Evolutionary conservation across 495 filamentous ascomycete genomes (phyloP), one percentile per base, ranked within the genome.

Genomic region (Neurospora sp.): DNA sequence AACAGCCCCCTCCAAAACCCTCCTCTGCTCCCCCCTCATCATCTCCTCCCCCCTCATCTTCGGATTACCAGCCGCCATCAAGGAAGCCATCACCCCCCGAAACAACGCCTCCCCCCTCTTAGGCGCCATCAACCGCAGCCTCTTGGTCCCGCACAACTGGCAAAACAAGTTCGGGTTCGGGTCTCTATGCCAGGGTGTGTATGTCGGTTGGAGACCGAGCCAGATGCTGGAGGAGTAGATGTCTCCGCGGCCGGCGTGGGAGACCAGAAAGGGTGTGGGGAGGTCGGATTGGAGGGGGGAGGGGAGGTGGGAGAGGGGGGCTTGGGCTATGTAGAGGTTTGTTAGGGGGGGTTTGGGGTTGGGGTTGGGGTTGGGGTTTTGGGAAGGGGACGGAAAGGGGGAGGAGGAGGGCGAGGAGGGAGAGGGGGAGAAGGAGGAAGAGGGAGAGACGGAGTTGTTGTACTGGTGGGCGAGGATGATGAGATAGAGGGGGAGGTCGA

Each of bases 91-190:
- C 11, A 92, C 88, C 10, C 77, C 70, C 48, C 81, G 79, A 75
- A 95, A 95, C 18, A 97, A 77, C 5, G 75, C 74, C 38, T 82
- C 78, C 4, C 96, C 95, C 11, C 82, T 79, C 2, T 77, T 74
- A 0, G 94, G 94, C 14, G 84, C 77, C 46, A 92, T 83, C 12
- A 98, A 75, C n/a, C 94, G 83, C 54, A 97, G 86, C 1, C 83
- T 79, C 78, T 99, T 99, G 75, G 77, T 80, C 5, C 94, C 89
- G 7, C 88, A 88, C 20, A 99, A 80, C 81, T 99, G 96, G 44
- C 92, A 88, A 80, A 98, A 97, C 0, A 97, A 78, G 78, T 99
- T 99, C 9, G 93, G 93, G 76, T 99, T 99, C 0, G 96, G 96
- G 78, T 99, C 96, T 27, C 90, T 86, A 82, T 99, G 96, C 11